Evolutionary conservation across 371 early-diverging fungal genomes (phyloP), one percentile per base, ranked within the genome.

Genomic region (Basidiobolus heterosporus): DNA sequence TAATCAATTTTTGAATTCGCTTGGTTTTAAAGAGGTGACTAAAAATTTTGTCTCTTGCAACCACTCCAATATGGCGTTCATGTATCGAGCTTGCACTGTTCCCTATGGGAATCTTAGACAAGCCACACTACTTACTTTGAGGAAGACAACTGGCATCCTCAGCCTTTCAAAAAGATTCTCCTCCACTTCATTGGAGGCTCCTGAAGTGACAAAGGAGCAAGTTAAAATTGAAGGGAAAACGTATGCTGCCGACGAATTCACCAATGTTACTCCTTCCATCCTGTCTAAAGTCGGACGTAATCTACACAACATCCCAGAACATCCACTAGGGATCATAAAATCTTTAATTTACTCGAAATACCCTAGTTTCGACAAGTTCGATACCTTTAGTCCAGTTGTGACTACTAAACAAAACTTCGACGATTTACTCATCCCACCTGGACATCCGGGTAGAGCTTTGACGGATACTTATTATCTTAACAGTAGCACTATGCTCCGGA

Each of bases 391-490:
- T 24, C 94, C 98, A 1, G 76, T 87, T 30, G 95, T 95, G 0
- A 72, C 86, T 0, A 70, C 83, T 0, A 51, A 69, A 23, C 72
- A 84, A 44, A 96, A 96, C 65, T 97, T 96, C 76, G 98, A 96
- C 57, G 80, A 81, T 17, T 74, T 97, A 9, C 72, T 82, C 40
- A 74, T 96, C 55, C 62, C 86, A 0, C 46, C 52, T 5, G 85
- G 89, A 57, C 98, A 97, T 60, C 81, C 85, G 0, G 80, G 87
- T 9, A 75, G 95, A 36, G 62, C 67, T 2, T 70, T 62, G 24
- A 78, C 84, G 1, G 98, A 97, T 54, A 91, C 88, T 38, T 97
- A 96, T 62, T 97, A 93, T 61, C 50, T 97, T 24, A 91, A 95
- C 61, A 55, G 65, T 16, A 56, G 70, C 41, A 66, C 63, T 23